A percentile compares a stretch with the other conserved stretches of the same genome.
phyloP scores from a whole-genome alignment of 2,329 filamentous ascomycete species.

The Paecilomyces sp. region DNA sequence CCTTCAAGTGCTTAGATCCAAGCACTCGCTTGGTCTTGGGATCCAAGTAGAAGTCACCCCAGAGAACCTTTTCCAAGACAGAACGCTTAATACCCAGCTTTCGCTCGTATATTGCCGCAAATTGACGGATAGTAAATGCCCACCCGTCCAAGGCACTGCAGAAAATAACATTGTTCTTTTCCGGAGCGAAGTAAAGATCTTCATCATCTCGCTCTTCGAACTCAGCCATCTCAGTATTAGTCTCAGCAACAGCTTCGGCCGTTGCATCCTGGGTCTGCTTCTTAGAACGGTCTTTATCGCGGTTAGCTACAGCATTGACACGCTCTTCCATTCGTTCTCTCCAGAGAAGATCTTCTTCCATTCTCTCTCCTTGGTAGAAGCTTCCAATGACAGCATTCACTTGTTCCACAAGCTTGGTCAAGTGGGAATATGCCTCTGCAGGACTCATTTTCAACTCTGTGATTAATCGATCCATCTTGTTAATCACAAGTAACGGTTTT shows the following conservation, averaged over 20 bases:
- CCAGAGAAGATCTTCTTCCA: conserved; percentile 98
- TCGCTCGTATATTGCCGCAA: conserved; percentile 88
- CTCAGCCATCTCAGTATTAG: conserved; percentile 44
- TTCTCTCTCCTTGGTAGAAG: conserved; percentile 95
- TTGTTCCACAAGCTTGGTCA: conserved; percentile 85
- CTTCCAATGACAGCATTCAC: conserved; percentile 96
- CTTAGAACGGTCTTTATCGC: conserved; percentile 44
- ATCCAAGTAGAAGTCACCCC: conserved; percentile 95
- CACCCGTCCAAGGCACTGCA: conserved; percentile 97
- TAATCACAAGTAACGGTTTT: conserved; percentile 89
- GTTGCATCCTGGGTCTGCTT: conserved; percentile 29
- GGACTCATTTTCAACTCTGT: conserved; percentile 94
- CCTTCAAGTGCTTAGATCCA: conserved; percentile 85
- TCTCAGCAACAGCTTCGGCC: conserved; percentile 46
- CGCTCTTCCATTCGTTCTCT: conserved; percentile 85
- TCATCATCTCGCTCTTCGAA: conserved; percentile 93
- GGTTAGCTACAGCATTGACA: conserved; percentile 62
- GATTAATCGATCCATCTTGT: conserved; percentile 94
- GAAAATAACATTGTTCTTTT: conserved; percentile 99
- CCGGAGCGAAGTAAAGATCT: conserved; percentile 94
- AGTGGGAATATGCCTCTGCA: conserved; percentile 77
- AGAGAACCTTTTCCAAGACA: conserved; percentile 84
- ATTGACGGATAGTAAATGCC: conserved; percentile 95
- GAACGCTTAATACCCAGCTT: conserved; percentile 91
- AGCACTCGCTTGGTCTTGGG: conserved; percentile 94